Evolutionary conservation across 2,329 filamentous ascomycete species (phyloP), one percentile per base, ranked within the genome.

Genomic region (Alternaria tenuissima): DNA sequence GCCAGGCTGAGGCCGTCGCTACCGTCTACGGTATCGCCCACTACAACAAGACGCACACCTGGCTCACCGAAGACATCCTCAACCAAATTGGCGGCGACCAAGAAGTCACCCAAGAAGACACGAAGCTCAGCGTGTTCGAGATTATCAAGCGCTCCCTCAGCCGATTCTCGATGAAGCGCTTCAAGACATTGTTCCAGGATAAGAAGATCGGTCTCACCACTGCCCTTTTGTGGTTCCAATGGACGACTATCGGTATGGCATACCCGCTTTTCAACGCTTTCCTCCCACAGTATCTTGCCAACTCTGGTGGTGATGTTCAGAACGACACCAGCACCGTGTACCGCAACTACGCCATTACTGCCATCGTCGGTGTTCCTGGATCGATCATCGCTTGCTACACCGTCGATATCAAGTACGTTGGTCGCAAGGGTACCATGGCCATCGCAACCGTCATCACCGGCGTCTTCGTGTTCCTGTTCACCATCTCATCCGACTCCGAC

Each of bases 221-320:
- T 28, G 60, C 77, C 12, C 73, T 86, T 1, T 76, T 94, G 48
- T 93, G 91, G 91, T 91, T 93, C 78, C 89, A 88, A 75, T 96
- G 92, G 92, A 85, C 89, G 0, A 89, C 87, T 14, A 94, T 96
- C 66, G 92, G 92, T 61, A 91, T 96, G 87, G 92, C 89, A 3
- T 96, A 94, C 72, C 92, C 92, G 1, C 86, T 96, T 2, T 96
- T 94, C 85, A 95, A 95, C 77, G 90, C 91, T 53, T 96, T 96
- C 79, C 84, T 96, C n/a, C 93, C 93, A 0, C 91, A 95, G 68
- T 95, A 95, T 73, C 87, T 96, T 60, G 86, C 88, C 24, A 85
- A 88, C 57, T 85, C 87, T 26, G 81, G 81, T 11, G 66, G 68
- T 16, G 69, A 52, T 1, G 63, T 71, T 1, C 55, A 61, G 2